Evolutionary conservation across 2,329 filamentous ascomycete genomes (phyloP).

Genomic region (Calonectria hawksworthii): DNA sequence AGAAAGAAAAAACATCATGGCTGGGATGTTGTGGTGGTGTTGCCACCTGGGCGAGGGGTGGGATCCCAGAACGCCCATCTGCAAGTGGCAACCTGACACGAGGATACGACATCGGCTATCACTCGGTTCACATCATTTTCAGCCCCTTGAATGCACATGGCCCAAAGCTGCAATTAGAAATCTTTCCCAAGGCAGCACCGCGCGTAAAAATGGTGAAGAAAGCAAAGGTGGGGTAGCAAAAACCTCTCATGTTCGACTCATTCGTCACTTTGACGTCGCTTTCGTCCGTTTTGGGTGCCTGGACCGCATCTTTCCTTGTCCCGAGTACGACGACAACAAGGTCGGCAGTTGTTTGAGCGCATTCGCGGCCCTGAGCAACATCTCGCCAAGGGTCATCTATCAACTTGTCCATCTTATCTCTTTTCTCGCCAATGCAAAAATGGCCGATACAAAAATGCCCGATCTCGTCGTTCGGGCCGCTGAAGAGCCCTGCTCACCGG

Average conservation of each 20-base stretch:
- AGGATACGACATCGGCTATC: conserved; percentile 41
- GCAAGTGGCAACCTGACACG: conserved; percentile 25
- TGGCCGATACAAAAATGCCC: conserved; percentile 4
- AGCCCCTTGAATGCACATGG: conserved; percentile 21
- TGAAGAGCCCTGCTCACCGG: conserved; percentile 13
- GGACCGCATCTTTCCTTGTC: neutral
- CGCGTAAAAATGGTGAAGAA: conserved; percentile 1
- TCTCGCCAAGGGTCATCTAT: neutral
- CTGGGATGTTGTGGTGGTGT: conserved; percentile 28
- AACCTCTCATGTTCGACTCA: neutral
- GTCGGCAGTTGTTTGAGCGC: neutral
- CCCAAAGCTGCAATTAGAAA: conserved; percentile 14
- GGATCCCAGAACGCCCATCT: conserved; percentile 21
- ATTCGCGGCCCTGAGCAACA: neutral
- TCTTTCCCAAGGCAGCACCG: neutral
- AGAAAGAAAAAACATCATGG: conserved; percentile 10
- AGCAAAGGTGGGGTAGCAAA: conserved; percentile 1
- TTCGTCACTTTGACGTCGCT: conserved; percentile 27
- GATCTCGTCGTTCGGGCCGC: conserved; percentile 6
- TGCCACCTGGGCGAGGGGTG: conserved; percentile 25
- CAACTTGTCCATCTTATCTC: neutral
- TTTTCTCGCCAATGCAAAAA: conserved; percentile 1
- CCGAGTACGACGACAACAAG: neutral
- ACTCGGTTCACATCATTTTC: conserved; percentile 18
- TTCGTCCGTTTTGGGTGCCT: neutral